Conservation (phyloP, 768 basidiomycete species). For the Pulveroboletus sp. region DNA sequence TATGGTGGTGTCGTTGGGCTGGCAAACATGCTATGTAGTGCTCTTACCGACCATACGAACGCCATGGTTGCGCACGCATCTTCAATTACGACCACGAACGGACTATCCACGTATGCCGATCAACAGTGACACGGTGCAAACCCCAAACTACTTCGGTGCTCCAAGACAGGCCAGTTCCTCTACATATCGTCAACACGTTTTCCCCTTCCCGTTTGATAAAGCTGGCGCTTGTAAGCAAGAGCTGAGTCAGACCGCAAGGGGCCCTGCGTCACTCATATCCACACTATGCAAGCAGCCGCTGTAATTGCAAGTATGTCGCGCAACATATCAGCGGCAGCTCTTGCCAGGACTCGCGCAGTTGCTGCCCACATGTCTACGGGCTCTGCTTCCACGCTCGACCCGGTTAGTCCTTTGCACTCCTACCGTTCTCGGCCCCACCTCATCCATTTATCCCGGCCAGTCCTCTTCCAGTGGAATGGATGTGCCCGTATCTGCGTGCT, state of each 20-base stretch:
- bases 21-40: too few species aligned
- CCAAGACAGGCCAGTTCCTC: constrained; percentile 26
- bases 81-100: constrained; percentile 15
- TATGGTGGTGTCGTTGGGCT: too few species aligned
- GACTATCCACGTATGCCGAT: constrained; percentile 13
- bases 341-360: constrained; percentile 26
- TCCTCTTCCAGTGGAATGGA: constrained; percentile 66
- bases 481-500: constrained; percentile 66
- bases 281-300: constrained; percentile 25
- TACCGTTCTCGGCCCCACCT: not conserved
- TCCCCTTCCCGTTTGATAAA: too few species aligned
- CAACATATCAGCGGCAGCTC: constrained; percentile 19
- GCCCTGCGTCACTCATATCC: too few species aligned
- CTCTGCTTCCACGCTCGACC: constrained; percentile 17
- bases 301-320: constrained; percentile 28
- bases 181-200: too few species aligned
- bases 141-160: constrained; percentile 17
- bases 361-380: constrained; percentile 34
- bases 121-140: not conserved
- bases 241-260: too few species aligned
- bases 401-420: constrained; percentile 16
- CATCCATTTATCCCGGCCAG: constrained; percentile 37
- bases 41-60: too few species aligned
- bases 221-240: too few species aligned
- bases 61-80: too few species aligned